These are phyloP conservation scores for Irpex rosettiformis DNA, from an alignment of 1,284 basidiomycete species.

Conservation along the genomic window DNA sequence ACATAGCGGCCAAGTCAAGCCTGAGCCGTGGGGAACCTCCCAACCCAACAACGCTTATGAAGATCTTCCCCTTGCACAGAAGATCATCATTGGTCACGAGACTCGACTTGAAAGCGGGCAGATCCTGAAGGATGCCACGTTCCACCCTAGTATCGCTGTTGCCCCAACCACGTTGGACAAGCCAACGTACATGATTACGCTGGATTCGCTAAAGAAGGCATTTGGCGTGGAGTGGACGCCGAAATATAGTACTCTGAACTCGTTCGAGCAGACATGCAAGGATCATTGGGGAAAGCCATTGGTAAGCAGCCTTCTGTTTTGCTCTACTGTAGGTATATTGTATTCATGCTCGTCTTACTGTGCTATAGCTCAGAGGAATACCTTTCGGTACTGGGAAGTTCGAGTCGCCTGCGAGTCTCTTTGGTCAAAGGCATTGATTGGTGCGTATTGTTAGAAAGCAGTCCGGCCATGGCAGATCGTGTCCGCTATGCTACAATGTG, in stretches of 20 bases:
- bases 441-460: background rate
- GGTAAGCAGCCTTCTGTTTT: background rate
- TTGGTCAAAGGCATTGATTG: background rate
- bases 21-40: conserved; percentile 17
- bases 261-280: conserved; percentile 16
- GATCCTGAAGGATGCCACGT: background rate
- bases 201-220: conserved; percentile 8
- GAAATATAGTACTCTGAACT: conserved; percentile 10
- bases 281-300: conserved; percentile 5
- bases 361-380: background rate
- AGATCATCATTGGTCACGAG: background rate
- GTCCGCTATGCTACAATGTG: too few species aligned
- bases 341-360: background rate
- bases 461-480: too few species aligned
- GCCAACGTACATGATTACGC: conserved; percentile 11
- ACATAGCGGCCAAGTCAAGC: conserved; percentile 10
- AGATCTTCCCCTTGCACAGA: background rate
- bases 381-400: background rate
- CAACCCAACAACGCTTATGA: conserved; percentile 6
- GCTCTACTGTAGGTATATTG: background rate
- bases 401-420: background rate
- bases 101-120: conserved; percentile 1
- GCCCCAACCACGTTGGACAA: conserved; percentile 5
- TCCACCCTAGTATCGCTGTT: conserved; percentile 5
- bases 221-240: conserved; percentile 18